Base-by-base conservation (phyloP, 345 rosid genomes). In the Raphanus raphanistrum region DNA sequence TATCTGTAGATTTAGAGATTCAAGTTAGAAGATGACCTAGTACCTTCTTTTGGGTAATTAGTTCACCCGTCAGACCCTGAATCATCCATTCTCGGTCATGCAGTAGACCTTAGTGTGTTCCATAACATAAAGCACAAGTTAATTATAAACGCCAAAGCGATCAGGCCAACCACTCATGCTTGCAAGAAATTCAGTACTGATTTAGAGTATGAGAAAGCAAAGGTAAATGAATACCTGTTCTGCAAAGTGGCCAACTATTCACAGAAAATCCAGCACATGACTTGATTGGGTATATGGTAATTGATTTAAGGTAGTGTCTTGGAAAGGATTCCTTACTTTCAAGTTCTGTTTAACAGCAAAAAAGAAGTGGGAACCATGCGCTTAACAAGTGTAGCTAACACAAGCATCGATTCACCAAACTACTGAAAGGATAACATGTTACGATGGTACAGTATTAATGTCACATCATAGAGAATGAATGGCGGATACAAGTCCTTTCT, bases 71-170 rank as follows among this genome's bases (percentile, higher is more conserved):
- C 65, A 78, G 83, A 82, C 97, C 82, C 86, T 80, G 85, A 66
- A 94, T 83, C 79, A 90, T 87, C 99, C 99, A 94, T 82, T 88
- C 98, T 63, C 96, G 86, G 82, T 94, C 99, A 85, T 94, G 88
- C 76, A 73, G 79, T 75, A 94, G 79, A 58, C 99, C 99, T 75
- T 74, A 16, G 16, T 48, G 63, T 38, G 13, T 71, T 66, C 50
- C 29, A 65, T n/a, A 45, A 80, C 57, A 65, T 16, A 13, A 52
- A 15, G 16, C 60, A 66, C 66, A 64, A 61, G 55, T 66, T 48
- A 58, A 35, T 8, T 41, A 63, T 71, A 59, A 64, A 72, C 17
- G 31, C 31, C 69, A 65, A 55, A 70, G 15, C 54, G 48, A 15
- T 48, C 55, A 16, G 16, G 35, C 68, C 64, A 61, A 79, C 41